Evolutionary conservation across 345 rosid species (phyloP).

Genomic region (Eucalyptus tenuipes): DNA sequence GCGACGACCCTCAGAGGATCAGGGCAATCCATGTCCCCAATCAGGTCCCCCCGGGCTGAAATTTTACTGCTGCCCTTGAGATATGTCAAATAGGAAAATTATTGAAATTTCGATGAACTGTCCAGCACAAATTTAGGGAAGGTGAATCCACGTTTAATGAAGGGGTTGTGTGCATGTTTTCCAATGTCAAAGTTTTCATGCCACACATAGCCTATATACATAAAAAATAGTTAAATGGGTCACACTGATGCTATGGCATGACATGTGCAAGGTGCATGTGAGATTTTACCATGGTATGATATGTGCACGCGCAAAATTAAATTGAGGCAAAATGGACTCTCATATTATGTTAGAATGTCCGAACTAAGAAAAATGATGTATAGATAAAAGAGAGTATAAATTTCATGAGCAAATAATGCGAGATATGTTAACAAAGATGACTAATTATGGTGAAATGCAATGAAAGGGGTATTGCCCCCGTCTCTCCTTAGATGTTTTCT

Average conservation of each 20-base stretch:
- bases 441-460: background rate
- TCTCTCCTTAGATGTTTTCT: background rate
- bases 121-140: background rate
- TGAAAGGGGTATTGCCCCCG: background rate
- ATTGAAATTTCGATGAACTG: background rate
- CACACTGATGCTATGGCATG: background rate
- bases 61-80: background rate
- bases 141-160: background rate
- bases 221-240: background rate
- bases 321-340: background rate
- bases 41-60: background rate
- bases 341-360: background rate
- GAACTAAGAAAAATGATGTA: background rate
- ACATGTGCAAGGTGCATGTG: background rate
- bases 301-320: background rate
- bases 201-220: background rate
- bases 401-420: background rate
- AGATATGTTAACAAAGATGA: background rate
- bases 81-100: background rate
- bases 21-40: background rate
- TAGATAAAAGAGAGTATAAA: background rate
- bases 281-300: background rate
- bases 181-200: background rate
- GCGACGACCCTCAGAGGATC: background rate
- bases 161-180: background rate